A percentile compares a stretch with the other conserved stretches of the same genome.
Evolutionary conservation across 2,329 filamentous ascomycete genomes (phyloP).

Genomic region (Akanthomyces muscarius): DNA sequence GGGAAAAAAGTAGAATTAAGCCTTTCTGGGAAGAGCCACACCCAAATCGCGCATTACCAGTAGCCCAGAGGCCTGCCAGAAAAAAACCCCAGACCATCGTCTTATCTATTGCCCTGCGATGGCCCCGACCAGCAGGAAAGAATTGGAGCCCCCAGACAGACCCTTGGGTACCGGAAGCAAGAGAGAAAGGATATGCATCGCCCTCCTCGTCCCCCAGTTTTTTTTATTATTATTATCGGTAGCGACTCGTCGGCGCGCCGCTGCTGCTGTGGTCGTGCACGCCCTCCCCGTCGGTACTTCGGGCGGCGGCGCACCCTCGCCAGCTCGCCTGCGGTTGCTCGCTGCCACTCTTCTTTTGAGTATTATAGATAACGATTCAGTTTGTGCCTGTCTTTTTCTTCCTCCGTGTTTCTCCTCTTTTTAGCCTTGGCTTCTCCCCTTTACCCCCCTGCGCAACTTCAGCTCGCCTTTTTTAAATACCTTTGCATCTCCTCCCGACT

Average conservation of each 20-base stretch:
- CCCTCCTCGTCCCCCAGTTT: background rate
- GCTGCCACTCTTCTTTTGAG: background rate
- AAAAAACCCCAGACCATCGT: conserved; percentile 15
- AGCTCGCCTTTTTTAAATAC: conserved; percentile 1
- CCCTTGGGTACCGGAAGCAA: background rate
- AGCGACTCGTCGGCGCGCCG: background rate
- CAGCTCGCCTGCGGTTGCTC: conserved; percentile 1
- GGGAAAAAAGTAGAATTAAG: background rate
- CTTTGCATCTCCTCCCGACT: background rate
- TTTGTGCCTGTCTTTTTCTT: background rate
- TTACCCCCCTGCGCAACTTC: background rate
- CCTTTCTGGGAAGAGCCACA: background rate
- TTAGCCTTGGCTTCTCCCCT: conserved; percentile 17
- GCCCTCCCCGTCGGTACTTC: conserved; percentile 10
- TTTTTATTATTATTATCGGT: background rate
- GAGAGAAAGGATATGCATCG: background rate
- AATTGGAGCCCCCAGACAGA: background rate
- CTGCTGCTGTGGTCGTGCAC: background rate
- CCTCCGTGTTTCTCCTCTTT: conserved; percentile 16
- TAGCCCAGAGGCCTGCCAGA: background rate
- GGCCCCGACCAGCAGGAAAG: background rate
- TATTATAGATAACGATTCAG: conserved; percentile 14
- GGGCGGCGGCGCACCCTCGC: background rate
- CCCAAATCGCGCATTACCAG: background rate
- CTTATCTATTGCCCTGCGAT: conserved; percentile 15